phyloP scores from a whole-genome alignment of 306 rosid species.

The Adenanthera pavonina region DNA sequence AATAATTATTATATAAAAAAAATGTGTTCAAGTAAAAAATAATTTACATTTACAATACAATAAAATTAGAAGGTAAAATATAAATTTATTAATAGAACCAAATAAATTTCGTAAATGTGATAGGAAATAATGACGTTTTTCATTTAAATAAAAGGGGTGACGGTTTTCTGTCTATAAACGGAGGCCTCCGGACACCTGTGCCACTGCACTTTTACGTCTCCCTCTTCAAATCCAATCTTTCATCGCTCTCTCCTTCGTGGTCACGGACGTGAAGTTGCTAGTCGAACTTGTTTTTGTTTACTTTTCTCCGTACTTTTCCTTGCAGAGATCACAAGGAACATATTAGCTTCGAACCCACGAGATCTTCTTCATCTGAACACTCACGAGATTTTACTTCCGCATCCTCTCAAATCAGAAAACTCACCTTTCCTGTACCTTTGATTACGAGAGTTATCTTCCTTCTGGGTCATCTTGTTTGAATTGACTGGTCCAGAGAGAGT shows the following conservation, averaged over 20 bases:
- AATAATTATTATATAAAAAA: too few relatives aligned
- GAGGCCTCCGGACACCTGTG: neutral
- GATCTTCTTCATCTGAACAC: slow-evolving; percentile 16
- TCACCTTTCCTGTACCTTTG: slow-evolving; percentile 1
- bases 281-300: slow-evolving; percentile 9
- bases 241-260: slow-evolving; percentile 27
- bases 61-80: too few relatives aligned
- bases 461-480: neutral
- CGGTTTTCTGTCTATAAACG: neutral
- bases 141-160: neutral
- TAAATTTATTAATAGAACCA: too few relatives aligned
- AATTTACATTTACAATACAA: too few relatives aligned
- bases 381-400: slow-evolving; percentile 45
- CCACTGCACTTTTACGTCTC: neutral
- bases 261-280: slow-evolving; percentile 16
- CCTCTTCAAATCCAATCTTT: neutral
- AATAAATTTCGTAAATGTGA: too few relatives aligned
- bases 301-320: slow-evolving; percentile 45
- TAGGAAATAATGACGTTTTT: neutral
- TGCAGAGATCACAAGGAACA: slow-evolving; percentile 36
- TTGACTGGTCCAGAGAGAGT: neutral
- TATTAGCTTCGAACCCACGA: slow-evolving; percentile 24
- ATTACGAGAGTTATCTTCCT: neutral
- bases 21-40: too few relatives aligned
- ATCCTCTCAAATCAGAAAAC: neutral